Conservation (phyloP, 78 protist species). For the Monosiga brevicollis region DNA sequence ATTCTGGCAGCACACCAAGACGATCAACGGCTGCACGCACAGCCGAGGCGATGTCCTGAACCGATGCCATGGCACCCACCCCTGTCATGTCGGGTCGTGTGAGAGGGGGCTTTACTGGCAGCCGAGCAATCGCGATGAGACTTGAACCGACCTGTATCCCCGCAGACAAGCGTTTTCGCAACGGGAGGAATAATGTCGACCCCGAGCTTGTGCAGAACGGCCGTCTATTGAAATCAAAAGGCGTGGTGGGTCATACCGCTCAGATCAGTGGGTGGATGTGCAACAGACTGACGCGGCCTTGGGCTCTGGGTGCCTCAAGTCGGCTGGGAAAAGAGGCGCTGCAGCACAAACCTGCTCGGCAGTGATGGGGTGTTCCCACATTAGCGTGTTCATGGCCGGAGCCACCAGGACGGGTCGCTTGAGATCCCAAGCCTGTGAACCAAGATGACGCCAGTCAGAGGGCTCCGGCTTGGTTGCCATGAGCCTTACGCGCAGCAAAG, state of each 20-base stretch:
- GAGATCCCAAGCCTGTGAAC: conserved; percentile 74
- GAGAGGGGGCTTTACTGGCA: neutral
- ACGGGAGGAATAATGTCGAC: conserved; percentile 49
- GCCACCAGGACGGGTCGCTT: conserved; percentile 41
- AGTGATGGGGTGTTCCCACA: conserved; percentile 86
- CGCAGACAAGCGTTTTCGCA: conserved; percentile 65
- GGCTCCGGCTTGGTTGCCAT: neutral
- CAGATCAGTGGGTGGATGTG: too few species aligned
- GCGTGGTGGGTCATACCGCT: too few species aligned
- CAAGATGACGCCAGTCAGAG: neutral
- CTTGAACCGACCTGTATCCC: conserved; percentile 50
- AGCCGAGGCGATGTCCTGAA: neutral
- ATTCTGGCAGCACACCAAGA: too few species aligned
- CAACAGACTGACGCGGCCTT: too few species aligned
- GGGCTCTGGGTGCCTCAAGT: too few species aligned
- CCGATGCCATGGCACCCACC: neutral
- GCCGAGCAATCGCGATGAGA: neutral
- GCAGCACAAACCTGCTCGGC: conserved; percentile 34
- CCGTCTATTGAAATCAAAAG: too few species aligned
- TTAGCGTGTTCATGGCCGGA: conserved; percentile 89
- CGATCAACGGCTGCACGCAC: too few species aligned
- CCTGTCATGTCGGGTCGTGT: neutral
- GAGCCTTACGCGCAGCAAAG: neutral
- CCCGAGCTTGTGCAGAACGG: conserved; percentile 14
- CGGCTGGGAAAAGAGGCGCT: too few species aligned